Conservation (phyloP, 2,329 filamentous ascomycete species). For the Elsinoe necatrix region DNA sequence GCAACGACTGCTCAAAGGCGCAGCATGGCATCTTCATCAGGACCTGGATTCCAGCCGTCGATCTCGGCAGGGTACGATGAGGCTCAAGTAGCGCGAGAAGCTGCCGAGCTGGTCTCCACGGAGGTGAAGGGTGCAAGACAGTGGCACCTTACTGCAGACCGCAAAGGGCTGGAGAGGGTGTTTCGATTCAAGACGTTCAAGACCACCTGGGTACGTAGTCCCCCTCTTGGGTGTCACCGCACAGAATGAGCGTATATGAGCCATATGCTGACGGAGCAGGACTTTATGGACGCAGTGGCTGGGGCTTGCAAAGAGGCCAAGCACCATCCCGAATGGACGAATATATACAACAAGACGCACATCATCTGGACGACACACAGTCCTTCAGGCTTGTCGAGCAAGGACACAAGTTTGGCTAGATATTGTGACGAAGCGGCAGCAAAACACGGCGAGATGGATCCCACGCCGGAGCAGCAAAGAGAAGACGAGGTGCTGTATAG, state of each 20-base stretch:
- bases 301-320: constrained; percentile 58
- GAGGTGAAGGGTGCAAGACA: constrained; percentile 16
- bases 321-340: constrained; percentile 71
- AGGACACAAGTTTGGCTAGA: constrained; percentile 54
- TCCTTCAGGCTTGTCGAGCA: constrained; percentile 55
- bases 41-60: neutral
- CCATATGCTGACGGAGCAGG: constrained; percentile 35
- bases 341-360: constrained; percentile 63
- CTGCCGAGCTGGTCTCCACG: neutral
- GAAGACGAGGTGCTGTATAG: constrained; percentile 8
- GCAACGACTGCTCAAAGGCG: neutral
- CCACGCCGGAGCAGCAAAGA: constrained; percentile 12
- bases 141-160: constrained; percentile 29
- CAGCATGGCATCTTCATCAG: neutral
- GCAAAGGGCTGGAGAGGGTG: constrained; percentile 28
- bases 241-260: neutral
- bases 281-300: constrained; percentile 67
- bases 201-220: constrained; percentile 29
- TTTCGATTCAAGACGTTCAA: constrained; percentile 35
- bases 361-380: constrained; percentile 67
- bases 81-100: neutral
- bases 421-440: constrained; percentile 48
- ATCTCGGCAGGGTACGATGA: neutral
- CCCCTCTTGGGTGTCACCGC: neutral
- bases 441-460: constrained; percentile 22